Percentiles rank a stretch among this genome's conserved stretches.
phyloP scores from a whole-genome alignment of 108 stramenopile genomes.

The Heterococcus sp. region DNA sequence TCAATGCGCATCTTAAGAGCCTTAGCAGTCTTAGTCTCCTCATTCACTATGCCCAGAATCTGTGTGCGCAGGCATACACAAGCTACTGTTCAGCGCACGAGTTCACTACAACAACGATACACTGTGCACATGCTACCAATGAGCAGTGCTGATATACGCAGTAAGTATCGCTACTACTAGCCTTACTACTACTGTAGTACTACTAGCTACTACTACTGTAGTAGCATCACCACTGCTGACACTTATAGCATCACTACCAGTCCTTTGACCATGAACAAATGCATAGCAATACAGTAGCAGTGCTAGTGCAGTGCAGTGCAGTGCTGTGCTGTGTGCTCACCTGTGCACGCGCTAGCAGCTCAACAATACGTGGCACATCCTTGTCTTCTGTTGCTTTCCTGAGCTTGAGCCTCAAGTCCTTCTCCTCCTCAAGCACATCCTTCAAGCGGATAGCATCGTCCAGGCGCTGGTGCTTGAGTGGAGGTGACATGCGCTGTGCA shows the following conservation, averaged over 20 bases:
- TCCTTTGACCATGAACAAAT: background rate
- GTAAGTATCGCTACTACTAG: no score
- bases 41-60: constrained; percentile 15
- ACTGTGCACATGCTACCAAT: no score
- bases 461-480: constrained; percentile 29
- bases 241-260: background rate
- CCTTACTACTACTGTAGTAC: no score
- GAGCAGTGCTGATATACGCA: no score
- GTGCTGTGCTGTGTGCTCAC: no score
- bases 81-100: no score
- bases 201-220: no score
- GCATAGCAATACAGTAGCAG: no score
- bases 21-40: background rate
- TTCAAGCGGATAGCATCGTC: constrained; percentile 45
- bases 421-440: constrained; percentile 1
- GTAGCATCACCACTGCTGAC: no score
- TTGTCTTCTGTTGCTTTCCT: background rate
- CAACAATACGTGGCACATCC: background rate
- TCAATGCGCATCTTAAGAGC: background rate
- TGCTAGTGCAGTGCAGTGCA: no score
- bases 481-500: constrained; percentile 38
- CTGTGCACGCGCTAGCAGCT: background rate
- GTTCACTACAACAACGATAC: no score
- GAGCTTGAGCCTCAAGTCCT: background rate
- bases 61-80: background rate